A percentile compares a stretch with the other conserved stretches of the same genome.
Evolutionary conservation across 2,329 filamentous ascomycete species (phyloP).

Genomic region (Fusarium brevicatenulatum): DNA sequence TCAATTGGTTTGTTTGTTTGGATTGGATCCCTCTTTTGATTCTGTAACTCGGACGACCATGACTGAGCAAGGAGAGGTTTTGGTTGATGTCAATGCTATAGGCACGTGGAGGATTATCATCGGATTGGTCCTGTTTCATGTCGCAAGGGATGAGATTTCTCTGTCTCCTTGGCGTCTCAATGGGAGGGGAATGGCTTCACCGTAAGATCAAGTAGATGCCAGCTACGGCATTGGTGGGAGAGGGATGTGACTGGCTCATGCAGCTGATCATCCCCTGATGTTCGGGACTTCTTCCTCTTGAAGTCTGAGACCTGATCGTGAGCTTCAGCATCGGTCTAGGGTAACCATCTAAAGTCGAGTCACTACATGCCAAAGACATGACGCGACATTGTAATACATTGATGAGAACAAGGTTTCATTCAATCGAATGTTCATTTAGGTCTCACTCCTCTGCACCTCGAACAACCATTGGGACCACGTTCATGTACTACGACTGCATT

Average conservation of each 20-base stretch:
- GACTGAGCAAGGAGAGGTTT: constrained; percentile 12
- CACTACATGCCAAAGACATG: constrained; percentile 6
- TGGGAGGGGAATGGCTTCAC: constrained; percentile 18
- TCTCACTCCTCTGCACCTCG: neutral
- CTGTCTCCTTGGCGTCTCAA: constrained; percentile 28
- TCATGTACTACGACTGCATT: constrained; percentile 6
- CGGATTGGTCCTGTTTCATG: constrained; percentile 26
- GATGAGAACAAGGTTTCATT: neutral
- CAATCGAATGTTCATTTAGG: neutral
- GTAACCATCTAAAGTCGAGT: neutral
- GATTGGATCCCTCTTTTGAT: neutral
- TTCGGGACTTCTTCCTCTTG: neutral
- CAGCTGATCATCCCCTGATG: neutral
- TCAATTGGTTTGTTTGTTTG: constrained; percentile 38
- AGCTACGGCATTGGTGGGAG: neutral
- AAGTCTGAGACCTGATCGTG: neutral
- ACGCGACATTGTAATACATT: neutral
- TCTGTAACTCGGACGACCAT: constrained; percentile 38
- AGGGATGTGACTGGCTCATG: neutral
- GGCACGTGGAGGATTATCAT: constrained; percentile 19
- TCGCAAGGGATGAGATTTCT: constrained; percentile 13
- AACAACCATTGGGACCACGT: constrained; percentile 27
- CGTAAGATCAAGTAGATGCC: neutral
- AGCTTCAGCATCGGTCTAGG: constrained; percentile 10
- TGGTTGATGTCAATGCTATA: constrained; percentile 7